Base-by-base conservation (phyloP, 768 basidiomycete genomes). In the Pisolithus microcarpus region DNA sequence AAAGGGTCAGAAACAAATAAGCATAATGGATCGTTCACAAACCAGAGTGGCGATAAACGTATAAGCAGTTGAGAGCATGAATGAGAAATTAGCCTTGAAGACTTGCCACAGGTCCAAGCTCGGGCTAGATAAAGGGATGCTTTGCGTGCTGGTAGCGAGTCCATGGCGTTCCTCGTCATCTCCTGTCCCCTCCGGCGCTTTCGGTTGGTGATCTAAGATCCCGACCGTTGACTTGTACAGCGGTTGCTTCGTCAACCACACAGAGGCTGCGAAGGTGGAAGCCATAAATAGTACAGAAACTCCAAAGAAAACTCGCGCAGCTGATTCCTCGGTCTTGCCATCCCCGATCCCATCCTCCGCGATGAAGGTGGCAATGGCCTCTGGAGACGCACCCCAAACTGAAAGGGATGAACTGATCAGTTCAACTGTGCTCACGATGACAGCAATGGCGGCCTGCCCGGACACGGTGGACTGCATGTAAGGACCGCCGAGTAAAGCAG, bases 391-490 rank as follows among this genome's bases (percentile, higher is more conserved):
- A 11, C 72, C 70, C 71, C 72, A 74, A 15, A 87, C 69, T 8
- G 84, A 84, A 2, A 78, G 69, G 1, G 73, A 65, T 8, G 85
- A 76, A 52, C 87, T 82, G 31, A 82, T 54, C 7, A 91, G 76
- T 59, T 93, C 90, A 0, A 91, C 82, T 1, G 74, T 70, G 48
- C 89, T 90, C 54, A 93, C 82, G 1, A 80, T 82, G 11, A 94
- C 87, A 0, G 84, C 92, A 2, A 92, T 80, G 0, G 86, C 88
- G 0, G 87, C 91, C 67, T 93, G 89, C 10, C 90, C 91, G 2
- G 89, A 81, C 75, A 93, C 79, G 63, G 87, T 72, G 23, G 80
- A 73, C 63, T 92, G 86, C 47, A 93, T 76, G 11, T 82, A 82
- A 7, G 74, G 65, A 2, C 81, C 76, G 0, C 91, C 92, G 56